Evolutionary conservation across 345 rosid genomes (phyloP).

Genomic region (Limnanthes douglasii): DNA sequence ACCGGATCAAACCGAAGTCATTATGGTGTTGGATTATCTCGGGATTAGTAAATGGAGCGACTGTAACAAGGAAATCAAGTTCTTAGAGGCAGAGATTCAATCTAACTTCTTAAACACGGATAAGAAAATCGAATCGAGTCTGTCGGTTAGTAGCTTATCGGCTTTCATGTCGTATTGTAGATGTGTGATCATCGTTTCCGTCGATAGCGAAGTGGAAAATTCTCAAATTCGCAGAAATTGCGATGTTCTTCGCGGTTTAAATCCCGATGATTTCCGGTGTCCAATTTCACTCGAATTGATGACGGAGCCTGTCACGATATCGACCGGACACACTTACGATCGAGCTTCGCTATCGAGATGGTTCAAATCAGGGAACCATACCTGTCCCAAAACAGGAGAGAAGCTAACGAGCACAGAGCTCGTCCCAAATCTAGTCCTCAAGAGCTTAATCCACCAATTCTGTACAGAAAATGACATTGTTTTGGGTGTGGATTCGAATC

Average conservation of each 20-base stretch:
- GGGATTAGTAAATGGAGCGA: slow-evolving; percentile 50
- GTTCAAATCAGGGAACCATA: slow-evolving; percentile 45
- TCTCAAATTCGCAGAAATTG: slow-evolving; percentile 2
- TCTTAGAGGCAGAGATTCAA: slow-evolving; percentile 37
- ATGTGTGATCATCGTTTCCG: slow-evolving; percentile 32
- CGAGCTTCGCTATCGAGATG: slow-evolving; percentile 51
- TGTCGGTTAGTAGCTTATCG: slow-evolving; percentile 34
- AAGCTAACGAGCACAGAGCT: slow-evolving; percentile 20
- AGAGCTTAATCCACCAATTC: slow-evolving; percentile 32
- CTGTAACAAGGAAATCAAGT: slow-evolving; percentile 37
- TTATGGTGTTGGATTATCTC: slow-evolving; percentile 27
- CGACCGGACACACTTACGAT: slow-evolving; percentile 63
- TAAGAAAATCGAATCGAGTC: slow-evolving; percentile 13
- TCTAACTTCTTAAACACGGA: slow-evolving; percentile 14
- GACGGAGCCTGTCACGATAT: slow-evolving; percentile 51
- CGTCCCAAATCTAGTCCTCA: slow-evolving; percentile 30
- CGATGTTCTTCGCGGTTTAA: slow-evolving; percentile 15
- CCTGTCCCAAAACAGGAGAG: slow-evolving; percentile 62
- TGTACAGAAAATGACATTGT: slow-evolving; percentile 26
- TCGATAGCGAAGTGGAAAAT: slow-evolving; percentile 14
- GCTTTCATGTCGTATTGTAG: slow-evolving; percentile 49
- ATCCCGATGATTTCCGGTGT: slow-evolving; percentile 50
- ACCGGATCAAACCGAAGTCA: slow-evolving; percentile 8
- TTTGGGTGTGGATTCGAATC: slow-evolving; percentile 7
- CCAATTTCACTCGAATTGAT: slow-evolving; percentile 64